Evolutionary conservation across 1,284 basidiomycete species (phyloP).

Genomic region (Ceratobasidium sp.): DNA sequence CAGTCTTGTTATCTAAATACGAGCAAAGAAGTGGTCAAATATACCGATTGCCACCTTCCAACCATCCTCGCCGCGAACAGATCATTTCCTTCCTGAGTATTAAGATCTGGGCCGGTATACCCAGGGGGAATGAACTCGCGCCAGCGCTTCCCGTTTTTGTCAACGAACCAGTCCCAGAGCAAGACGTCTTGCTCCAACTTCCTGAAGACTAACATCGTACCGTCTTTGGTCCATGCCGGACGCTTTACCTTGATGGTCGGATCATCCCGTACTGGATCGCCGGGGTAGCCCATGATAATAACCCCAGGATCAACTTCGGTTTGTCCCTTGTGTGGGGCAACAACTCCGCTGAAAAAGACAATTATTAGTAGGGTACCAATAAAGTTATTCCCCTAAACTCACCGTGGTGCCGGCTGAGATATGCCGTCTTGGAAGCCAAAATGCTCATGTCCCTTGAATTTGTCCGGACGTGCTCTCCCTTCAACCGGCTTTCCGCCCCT

Average conservation of each 20-base stretch:
- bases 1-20: no score
- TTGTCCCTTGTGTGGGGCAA: slow-evolving; percentile 12
- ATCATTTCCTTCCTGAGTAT: slow-evolving; percentile 47
- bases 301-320: slow-evolving; percentile 35
- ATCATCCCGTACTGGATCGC: slow-evolving; percentile 30
- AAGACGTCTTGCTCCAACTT: slow-evolving; percentile 57
- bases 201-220: slow-evolving; percentile 57
- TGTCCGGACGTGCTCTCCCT: slow-evolving; percentile 23
- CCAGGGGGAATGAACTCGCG: slow-evolving; percentile 1
- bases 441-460: slow-evolving; percentile 42
- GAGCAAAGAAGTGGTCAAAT: no score
- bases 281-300: slow-evolving; percentile 42
- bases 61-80: slow-evolving; percentile 54
- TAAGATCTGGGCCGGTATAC: background rate
- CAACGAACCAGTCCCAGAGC: slow-evolving; percentile 51
- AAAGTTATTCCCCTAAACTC: background rate
- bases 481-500: background rate
- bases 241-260: slow-evolving; percentile 37
- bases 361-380: background rate
- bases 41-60: slow-evolving; percentile 52
- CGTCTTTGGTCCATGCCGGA: slow-evolving; percentile 54
- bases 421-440: slow-evolving; percentile 47
- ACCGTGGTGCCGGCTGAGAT: slow-evolving; percentile 45
- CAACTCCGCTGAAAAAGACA: background rate
- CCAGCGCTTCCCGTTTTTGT: slow-evolving; percentile 41